Base-by-base conservation (phyloP, 495 filamentous ascomycete species). In the Pyronema domesticum region DNA sequence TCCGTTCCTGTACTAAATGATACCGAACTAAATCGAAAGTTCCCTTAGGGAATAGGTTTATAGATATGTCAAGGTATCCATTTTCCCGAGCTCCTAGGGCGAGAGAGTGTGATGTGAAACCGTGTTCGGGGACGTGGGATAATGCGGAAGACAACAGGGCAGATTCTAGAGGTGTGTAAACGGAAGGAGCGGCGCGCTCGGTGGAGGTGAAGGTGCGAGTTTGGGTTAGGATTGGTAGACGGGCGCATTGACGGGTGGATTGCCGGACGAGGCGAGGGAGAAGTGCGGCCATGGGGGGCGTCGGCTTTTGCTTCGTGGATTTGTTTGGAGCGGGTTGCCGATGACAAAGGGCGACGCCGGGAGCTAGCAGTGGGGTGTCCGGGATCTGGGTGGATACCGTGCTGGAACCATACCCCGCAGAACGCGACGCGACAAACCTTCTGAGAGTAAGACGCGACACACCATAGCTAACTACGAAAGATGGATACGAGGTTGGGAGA, bases 11-110 rank as follows among this genome's bases (percentile, higher is more conserved):
- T 6, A 81, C 75, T 0, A 95, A 76, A 69, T 91, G 85, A 64
- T 83, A 96, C 5, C 76, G 76, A 50, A 95, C 79, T 13, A 98
- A 73, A 53, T 82, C 80, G 69, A 94, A 94, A 52, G 78, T 77
- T 11, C 80, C 86, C 30, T 78, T 72, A 23, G 88, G 80, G 51
- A 98, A 76, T 1, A 96, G 67, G 61, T 88, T 89, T 37, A 82
- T 76, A 14, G 83, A 86, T 59, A 87, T 83, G 63, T 91, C 85
- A 43, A 87, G 81, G 68, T 89, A 94, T 46, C 86, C 85, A 30
- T 77, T 78, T 60, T 89, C 85, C 60, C 80, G 80, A 40, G 85
- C 83, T 61, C 89, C 91, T 37, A 83, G 74, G 42, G 77, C 75
- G 7, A 98, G 75, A 3, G 88, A 71, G 7, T n/a, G 75, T 68